A percentile compares a stretch with the other conserved stretches of the same genome.
phyloP scores from a whole-genome alignment of 805 yeast genomes.

The Wickerhamiella dianesei region DNA sequence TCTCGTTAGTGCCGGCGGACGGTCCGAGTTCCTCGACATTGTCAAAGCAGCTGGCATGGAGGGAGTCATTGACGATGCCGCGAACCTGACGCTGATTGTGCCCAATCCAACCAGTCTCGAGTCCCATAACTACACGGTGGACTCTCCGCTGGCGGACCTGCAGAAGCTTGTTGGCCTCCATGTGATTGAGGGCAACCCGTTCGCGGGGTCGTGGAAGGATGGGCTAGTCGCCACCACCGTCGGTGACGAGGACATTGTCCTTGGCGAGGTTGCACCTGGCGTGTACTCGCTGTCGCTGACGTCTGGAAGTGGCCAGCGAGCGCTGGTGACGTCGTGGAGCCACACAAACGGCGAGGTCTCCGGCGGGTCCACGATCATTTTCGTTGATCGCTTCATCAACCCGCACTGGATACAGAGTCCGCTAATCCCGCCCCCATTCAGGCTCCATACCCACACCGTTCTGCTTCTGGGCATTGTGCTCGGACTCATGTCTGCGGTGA shows the following conservation, averaged over 20 bases:
- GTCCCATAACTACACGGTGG: slow-evolving; percentile 37
- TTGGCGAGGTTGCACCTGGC: slow-evolving; percentile 15
- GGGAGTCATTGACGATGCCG: slow-evolving; percentile 29
- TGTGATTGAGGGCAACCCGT: slow-evolving; percentile 45
- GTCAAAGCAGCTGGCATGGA: slow-evolving; percentile 21
- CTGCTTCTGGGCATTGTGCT: slow-evolving; percentile 22
- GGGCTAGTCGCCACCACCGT: slow-evolving; percentile 17
- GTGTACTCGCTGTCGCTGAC: slow-evolving; percentile 9
- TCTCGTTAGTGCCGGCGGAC: slow-evolving; percentile 42
- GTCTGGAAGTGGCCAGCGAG: slow-evolving; percentile 21
- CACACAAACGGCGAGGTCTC: slow-evolving; percentile 13
- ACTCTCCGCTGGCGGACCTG: slow-evolving; percentile 22
- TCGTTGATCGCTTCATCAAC: slow-evolving; percentile 22
- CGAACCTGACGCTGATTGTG: slow-evolving; percentile 48
- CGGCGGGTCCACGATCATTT: slow-evolving; percentile 21
- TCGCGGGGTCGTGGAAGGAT: slow-evolving; percentile 15
- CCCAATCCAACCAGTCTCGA: slow-evolving; percentile 51
- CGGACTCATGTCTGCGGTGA: slow-evolving; percentile 17
- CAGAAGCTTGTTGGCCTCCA: slow-evolving; percentile 46
- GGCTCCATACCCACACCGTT: slow-evolving; percentile 23
- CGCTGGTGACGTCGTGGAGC: slow-evolving; percentile 16
- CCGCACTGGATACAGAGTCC: slow-evolving; percentile 25
- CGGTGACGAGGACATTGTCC: slow-evolving; percentile 18
- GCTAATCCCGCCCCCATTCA: slow-evolving; percentile 18
- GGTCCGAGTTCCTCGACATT: slow-evolving; percentile 34